Conservation (phyloP, 2,329 filamentous ascomycete genomes). For the Leptosphaerulina australis region DNA sequence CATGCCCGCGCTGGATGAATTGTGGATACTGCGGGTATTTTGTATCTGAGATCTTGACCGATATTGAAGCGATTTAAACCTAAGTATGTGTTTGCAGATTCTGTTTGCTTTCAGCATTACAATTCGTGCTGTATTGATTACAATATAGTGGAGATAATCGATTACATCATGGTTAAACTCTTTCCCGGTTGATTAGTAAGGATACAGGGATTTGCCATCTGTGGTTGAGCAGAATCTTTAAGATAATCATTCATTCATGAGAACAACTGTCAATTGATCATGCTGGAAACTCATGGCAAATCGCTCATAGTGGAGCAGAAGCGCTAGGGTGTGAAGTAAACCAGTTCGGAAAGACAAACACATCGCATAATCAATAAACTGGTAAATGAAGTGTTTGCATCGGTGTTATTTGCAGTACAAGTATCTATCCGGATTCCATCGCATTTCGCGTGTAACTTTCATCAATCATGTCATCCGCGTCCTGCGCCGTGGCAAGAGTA, state of each 20-base stretch:
- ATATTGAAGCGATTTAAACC: neutral
- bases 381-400: conserved; percentile 1
- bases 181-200: neutral
- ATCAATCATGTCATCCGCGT: conserved; percentile 22
- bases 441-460: conserved; percentile 20
- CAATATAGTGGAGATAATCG: neutral
- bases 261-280: neutral
- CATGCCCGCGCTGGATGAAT: neutral
- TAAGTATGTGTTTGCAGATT: neutral
- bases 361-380: neutral
- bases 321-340: neutral
- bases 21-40: neutral
- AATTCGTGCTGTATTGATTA: neutral
- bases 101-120: too few species aligned
- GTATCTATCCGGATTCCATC: conserved; percentile 19
- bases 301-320: neutral
- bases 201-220: conserved; percentile 3
- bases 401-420: conserved; percentile 20
- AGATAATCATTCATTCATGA: too few species aligned
- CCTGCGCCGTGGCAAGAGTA: conserved; percentile 24
- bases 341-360: neutral
- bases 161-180: conserved; percentile 14
- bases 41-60: neutral
- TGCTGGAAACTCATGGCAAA: neutral
- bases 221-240: neutral